These are phyloP conservation scores for Barbarea vulgaris DNA, from an alignment of 345 rosid genomes.

Conservation along the genomic window DNA sequence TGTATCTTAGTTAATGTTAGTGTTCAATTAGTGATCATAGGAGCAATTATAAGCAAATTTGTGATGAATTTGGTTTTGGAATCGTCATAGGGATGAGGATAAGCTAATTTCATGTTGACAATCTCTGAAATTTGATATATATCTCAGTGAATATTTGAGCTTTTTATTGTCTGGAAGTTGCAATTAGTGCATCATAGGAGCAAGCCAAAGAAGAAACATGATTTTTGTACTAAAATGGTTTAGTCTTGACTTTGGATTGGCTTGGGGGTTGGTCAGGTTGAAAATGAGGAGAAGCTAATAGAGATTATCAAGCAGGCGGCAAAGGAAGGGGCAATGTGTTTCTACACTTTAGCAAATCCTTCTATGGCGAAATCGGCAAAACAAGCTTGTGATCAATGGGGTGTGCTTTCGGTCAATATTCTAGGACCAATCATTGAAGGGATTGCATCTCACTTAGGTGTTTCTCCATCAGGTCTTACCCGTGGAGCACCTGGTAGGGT, in stretches of 20 bases:
- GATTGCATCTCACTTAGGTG: slow-evolving; percentile 72
- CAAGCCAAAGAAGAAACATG: neutral
- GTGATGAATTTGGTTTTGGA: neutral
- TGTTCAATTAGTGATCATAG: neutral
- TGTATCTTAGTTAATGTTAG: neutral
- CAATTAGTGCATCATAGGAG: neutral
- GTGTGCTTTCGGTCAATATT: slow-evolving; percentile 67
- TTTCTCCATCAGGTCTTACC: slow-evolving; percentile 83
- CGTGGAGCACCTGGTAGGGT: slow-evolving; percentile 86
- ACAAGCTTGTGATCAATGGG: slow-evolving; percentile 62
- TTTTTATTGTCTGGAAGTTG: neutral
- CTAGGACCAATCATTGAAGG: slow-evolving; percentile 87
- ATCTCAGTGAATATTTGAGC: neutral
- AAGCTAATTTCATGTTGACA: neutral
- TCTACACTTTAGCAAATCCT: slow-evolving; percentile 82
- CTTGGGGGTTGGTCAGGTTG: slow-evolving; percentile 51
- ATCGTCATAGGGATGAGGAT: neutral
- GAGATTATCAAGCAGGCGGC: slow-evolving; percentile 84
- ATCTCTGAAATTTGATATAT: neutral
- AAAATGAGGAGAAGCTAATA: slow-evolving; percentile 66
- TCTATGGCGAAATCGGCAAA: slow-evolving; percentile 68
- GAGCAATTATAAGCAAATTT: neutral
- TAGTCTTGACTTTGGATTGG: neutral
- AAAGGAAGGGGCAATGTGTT: slow-evolving; percentile 70
- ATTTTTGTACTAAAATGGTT: neutral